Base-by-base conservation (phyloP, 139 green algal species). In the Tetraselmis chui region DNA sequence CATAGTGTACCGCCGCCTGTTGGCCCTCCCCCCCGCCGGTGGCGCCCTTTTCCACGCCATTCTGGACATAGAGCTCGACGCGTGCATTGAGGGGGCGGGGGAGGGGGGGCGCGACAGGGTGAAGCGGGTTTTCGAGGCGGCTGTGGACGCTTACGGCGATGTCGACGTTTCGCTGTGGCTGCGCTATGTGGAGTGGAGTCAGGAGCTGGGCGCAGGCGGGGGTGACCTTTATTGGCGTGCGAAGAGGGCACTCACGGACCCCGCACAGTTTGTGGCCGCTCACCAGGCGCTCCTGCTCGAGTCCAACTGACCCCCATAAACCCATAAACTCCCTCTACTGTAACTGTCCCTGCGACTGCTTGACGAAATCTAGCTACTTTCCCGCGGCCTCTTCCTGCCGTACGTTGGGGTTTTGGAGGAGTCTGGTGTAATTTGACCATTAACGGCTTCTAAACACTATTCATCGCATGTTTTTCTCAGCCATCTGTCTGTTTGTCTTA, bases 141-240 rank as follows among this genome's bases (percentile, higher is more conserved):
- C 86, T 0, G 77, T 88, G 23, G 83, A 31, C 25, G 83, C 84
- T 1, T 89, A 95, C 81, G 91, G 92, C 0, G 24, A 11, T 0
- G 59, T 28, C 0, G 90, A 92, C 59, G 75, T 27, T 29, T 83
- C 89, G 30, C 83, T 95, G 28, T 96, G 93, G 93, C 30, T 95
- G 75, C 59, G 78, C 23, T 95, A 92, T 74, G 85, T 85, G 32
- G 58, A 59, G 25, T 91, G 85, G 59, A 84, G 86, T 59, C 80
- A 89, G 82, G 28, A 78, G 31, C 29, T 31, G 24, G 32, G 75
- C 0, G n/a, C 59, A 2, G 79, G 81, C 74, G 89, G 87, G 0
- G 75, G 76, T 2, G 24, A 80, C 2, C 31, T 97, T 18, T 91
- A 93, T 77, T 95, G 91, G 91, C 81, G 90, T 23, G 93, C 92